phyloP scores from a whole-genome alignment of 2,329 filamentous ascomycete species.

The Fusarium solani-melongenae region DNA sequence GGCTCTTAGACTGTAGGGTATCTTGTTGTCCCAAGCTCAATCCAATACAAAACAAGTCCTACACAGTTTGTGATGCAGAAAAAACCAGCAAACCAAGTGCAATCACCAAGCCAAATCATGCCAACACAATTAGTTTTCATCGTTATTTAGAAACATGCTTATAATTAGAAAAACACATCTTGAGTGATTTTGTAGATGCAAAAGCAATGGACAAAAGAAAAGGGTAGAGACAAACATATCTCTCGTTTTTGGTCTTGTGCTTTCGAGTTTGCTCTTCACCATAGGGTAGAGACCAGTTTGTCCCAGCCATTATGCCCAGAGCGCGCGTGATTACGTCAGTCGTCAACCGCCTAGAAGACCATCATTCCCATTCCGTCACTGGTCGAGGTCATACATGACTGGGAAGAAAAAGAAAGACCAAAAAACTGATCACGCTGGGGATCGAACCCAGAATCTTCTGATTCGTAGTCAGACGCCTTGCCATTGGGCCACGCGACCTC shows the following conservation, averaged over 20 bases:
- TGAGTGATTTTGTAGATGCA: background rate
- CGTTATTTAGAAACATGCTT: background rate
- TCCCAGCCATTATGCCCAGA: background rate
- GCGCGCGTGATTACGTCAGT: background rate
- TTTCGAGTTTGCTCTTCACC: background rate
- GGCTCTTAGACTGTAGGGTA: background rate
- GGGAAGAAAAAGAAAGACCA: background rate
- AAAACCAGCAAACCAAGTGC: background rate
- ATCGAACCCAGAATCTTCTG: slow-evolving; percentile 49
- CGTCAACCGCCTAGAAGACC: background rate
- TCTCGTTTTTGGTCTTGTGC: background rate
- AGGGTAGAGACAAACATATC: background rate
- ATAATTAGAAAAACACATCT: fast-evolving
- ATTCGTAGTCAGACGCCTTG: slow-evolving; percentile 50
- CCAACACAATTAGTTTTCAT: background rate
- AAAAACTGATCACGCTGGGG: slow-evolving; percentile 40
- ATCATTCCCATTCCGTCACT: background rate
- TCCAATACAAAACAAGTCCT: background rate
- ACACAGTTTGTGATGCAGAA: too few relatives aligned
- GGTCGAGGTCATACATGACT: background rate
- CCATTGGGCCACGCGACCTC: slow-evolving; percentile 45
- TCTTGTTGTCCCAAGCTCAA: background rate
- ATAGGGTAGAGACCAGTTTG: background rate
- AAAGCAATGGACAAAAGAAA: background rate
- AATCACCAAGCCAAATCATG: too few relatives aligned